Base-by-base conservation (phyloP, 2,329 filamentous ascomycete genomes). In the Aspergillus unguis region DNA sequence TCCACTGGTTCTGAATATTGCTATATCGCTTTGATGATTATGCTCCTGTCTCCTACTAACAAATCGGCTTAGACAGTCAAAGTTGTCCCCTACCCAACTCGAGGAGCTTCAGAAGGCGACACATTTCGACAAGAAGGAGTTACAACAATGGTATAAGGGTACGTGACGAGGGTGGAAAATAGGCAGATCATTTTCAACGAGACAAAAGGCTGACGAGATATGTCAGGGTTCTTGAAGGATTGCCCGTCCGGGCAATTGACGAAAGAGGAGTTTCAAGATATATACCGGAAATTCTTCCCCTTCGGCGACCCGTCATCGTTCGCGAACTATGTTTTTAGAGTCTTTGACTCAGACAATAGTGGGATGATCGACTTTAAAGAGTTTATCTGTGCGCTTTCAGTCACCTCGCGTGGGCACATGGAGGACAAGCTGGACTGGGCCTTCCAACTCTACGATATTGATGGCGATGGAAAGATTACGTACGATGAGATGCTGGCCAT, bases 121-220 rank as follows among this genome's bases (percentile, higher is more conserved):
- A 59, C 91, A 97, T 75, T 99, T 99, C 70, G 94, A 99, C 76
- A 96, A 96, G 86, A 97, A 97, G 80, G 94, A 99, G 76, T 76
- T 99, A 71, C 94, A 99, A 74, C 92, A 97, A 85, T 99, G 94
- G 94, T 97, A 99, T 77, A 97, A 97, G 82, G 94, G 94, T 96
- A 75, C 59, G 84, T 67, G 9, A 31, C 10, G 23, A 28, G 29
- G 26, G 27, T 10, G 3, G 17, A n/a, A 25, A 33, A 42, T 28
- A 27, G 10, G n/a, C 31, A 50, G 5, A 11, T 31, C 9, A 4
- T 7, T 27, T 38, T 38, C 36, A 23, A 7, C 25, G 36, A 38
- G 10, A 33, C n/a, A 40, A 4, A 28, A 23, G 35, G 47, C 26
- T 31, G 37, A 46, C 50, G 37, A 48, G 36, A 33, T 25, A 26